A percentile compares a stretch with the other conserved stretches of the same genome.
Evolutionary conservation across 2,329 filamentous ascomycete genomes (phyloP).

Genomic region (Aureobasidium lini): DNA sequence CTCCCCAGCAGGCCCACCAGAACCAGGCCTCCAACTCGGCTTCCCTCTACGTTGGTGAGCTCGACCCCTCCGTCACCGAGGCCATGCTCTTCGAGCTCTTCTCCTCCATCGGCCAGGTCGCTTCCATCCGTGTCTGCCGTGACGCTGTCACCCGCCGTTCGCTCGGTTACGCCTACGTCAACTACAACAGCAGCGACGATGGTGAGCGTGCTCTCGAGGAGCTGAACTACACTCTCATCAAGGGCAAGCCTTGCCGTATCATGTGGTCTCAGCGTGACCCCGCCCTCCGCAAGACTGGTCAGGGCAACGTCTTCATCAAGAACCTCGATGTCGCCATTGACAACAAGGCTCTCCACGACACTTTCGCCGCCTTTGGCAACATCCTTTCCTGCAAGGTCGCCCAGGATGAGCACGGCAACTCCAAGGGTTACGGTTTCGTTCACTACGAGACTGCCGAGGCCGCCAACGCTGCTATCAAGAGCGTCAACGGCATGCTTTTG

Average conservation of each 20-base stretch:
- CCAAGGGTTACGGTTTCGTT: slow-evolving; percentile 98
- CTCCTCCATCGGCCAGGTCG: slow-evolving; percentile 97
- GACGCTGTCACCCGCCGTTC: slow-evolving; percentile 97
- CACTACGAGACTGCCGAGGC: slow-evolving; percentile 99
- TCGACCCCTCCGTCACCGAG: slow-evolving; percentile 95
- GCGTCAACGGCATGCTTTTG: slow-evolving; percentile 98
- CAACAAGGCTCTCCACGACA: slow-evolving; percentile 99
- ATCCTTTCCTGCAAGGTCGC: slow-evolving; percentile 99
- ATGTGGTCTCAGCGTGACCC: slow-evolving; percentile 99
- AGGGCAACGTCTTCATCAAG: slow-evolving; percentile 99
- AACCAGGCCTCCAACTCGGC: slow-evolving; percentile 78
- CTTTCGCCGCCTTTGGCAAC: slow-evolving; percentile 97
- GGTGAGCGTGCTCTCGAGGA: slow-evolving; percentile 98
- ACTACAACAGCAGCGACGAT: slow-evolving; percentile 96
- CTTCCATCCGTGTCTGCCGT: slow-evolving; percentile 98
- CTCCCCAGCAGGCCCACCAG: slow-evolving; percentile 49
- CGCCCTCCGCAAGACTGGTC: slow-evolving; percentile 95
- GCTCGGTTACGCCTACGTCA: slow-evolving; percentile 98
- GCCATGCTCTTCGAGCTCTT: slow-evolving; percentile 99
- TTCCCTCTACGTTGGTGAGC: slow-evolving; percentile 97
- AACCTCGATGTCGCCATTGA: slow-evolving; percentile 97
- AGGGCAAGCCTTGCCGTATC: slow-evolving; percentile 97
- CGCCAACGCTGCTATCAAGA: slow-evolving; percentile 94
- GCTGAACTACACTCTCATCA: slow-evolving; percentile 99
- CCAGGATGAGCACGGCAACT: slow-evolving; percentile 92